Evolutionary conservation across 2,329 filamentous ascomycete species (phyloP), one percentile per base, ranked within the genome.

Genomic region (Neurospora sp.): DNA sequence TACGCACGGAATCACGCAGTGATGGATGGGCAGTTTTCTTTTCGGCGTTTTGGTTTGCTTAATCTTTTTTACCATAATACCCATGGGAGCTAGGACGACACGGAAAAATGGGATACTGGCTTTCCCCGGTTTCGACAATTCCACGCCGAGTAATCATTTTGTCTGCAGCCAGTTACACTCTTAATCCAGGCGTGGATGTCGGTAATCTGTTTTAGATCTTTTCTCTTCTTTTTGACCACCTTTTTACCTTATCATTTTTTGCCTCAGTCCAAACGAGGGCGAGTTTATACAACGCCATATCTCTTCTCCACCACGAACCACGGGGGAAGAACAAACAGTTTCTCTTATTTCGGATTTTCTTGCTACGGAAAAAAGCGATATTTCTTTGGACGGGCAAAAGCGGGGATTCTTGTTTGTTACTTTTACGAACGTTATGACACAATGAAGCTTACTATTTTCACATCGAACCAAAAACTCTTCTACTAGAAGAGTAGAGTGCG

Each of bases 11-110:
- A 57, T 33, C 19, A 57, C 46, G 69, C 65, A 46, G 52, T 67
- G 28, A 66, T 68, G 67, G 10, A 39, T 39, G 62, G 70, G 71
- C 71, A 70, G 70, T 70, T 52, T 71, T 66, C 46, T 33, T 52
- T 19, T 57, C 46, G 46, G 46, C 46, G 46, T 57, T 57, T 57
- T 57, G 46, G 62, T 57, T 57, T 57, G 46, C 23, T 57, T 57
- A 57, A 57, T 57, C 6, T 33, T 17, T 57, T 57, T 57, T 57
- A 33, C 46, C 46, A 57, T 28, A 57, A 57, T 57, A 57, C 46
- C 46, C 46, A 57, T 57, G 46, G 46, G 46, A 57, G 46, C 46
- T 57, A 57, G 46, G 23, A 57, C 46, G 46, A 33, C 46, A 33
- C 23, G 46, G 46, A 57, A 57, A 57, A 57, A 57, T 33, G 46